Percentiles rank a stretch among this genome's conserved stretches.
Conservation (phyloP, 352 stramenopile species). For the Phytophthora brassicae region DNA sequence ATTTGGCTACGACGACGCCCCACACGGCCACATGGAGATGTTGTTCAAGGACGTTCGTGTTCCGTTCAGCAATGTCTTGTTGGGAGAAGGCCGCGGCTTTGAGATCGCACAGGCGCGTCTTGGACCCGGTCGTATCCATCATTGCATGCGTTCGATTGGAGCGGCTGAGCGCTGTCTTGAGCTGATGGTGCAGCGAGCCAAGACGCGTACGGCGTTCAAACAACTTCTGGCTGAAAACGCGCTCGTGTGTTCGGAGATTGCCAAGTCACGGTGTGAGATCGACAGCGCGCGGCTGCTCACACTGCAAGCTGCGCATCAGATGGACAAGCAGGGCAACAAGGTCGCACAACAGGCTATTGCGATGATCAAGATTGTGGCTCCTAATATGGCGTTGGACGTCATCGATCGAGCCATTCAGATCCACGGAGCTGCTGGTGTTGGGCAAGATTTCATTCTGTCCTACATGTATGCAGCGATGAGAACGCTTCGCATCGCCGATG, state of each 20-base stretch:
- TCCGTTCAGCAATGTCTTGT: conserved; percentile 86
- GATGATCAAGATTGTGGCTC: conserved; percentile 97
- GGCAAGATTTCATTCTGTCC: conserved; percentile 93
- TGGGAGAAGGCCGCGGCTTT: conserved; percentile 85
- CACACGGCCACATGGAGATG: conserved; percentile 95
- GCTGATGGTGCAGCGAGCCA: conserved; percentile 85
- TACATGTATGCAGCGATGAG: conserved; percentile 90
- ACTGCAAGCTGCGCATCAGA: conserved; percentile 89
- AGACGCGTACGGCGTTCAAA: conserved; percentile 94
- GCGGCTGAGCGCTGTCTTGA: conserved; percentile 86
- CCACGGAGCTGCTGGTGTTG: conserved; percentile 81
- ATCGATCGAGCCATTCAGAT: conserved; percentile 92
- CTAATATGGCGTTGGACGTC: conserved; percentile 87
- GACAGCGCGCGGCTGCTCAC: conserved; percentile 87
- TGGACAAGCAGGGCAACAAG: conserved; percentile 86
- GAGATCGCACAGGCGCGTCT: conserved; percentile 91
- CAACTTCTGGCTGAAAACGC: conserved; percentile 90
- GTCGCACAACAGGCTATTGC: conserved; percentile 91
- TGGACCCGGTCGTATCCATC: conserved; percentile 96
- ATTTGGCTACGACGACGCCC: conserved; percentile 97
- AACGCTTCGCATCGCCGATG: conserved; percentile 95
- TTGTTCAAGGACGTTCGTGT: conserved; percentile 94
- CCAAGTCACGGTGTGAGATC: conserved; percentile 78
- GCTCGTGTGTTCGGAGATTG: conserved; percentile 83
- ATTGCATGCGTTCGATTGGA: conserved; percentile 97